Evolutionary conservation across 345 rosid genomes (phyloP).

Genomic region (Eucalyptus erythrocorys): DNA sequence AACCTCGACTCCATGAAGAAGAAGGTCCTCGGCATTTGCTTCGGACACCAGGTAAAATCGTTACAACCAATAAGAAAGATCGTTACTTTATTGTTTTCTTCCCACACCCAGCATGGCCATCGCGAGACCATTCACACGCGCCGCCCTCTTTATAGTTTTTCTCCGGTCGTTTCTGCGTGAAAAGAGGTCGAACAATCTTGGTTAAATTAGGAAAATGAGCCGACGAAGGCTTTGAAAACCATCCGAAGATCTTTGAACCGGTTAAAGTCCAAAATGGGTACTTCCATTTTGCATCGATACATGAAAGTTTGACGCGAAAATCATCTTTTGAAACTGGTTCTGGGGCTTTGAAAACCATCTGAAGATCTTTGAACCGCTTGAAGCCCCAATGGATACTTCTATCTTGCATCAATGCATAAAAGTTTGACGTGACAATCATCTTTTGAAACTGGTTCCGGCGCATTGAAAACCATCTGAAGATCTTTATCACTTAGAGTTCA

Average conservation of each 20-base stretch:
- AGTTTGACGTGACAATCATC: neutral
- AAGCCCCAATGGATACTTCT: neutral
- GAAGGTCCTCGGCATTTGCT: slow-evolving; percentile 59
- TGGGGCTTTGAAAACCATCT: no score
- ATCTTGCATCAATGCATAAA: neutral
- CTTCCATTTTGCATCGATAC: neutral
- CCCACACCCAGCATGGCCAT: neutral
- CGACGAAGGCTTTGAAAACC: neutral
- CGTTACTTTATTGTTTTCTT: neutral
- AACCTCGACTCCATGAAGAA: slow-evolving; percentile 34
- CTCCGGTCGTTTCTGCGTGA: neutral
- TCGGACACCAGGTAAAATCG: slow-evolving; percentile 55
- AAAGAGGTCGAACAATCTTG: neutral
- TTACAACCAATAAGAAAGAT: neutral
- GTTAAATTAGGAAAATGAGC: neutral
- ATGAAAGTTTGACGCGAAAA: neutral
- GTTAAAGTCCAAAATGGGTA: neutral
- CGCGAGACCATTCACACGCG: neutral
- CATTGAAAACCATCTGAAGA: no score
- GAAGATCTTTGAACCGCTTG: neutral
- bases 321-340: neutral
- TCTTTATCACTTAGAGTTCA: no score
- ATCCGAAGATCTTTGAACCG: neutral
- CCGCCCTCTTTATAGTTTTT: neutral
- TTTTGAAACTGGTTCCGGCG: neutral